Conservation (phyloP, 495 filamentous ascomycete species). For the Rhypophila decipiens region DNA sequence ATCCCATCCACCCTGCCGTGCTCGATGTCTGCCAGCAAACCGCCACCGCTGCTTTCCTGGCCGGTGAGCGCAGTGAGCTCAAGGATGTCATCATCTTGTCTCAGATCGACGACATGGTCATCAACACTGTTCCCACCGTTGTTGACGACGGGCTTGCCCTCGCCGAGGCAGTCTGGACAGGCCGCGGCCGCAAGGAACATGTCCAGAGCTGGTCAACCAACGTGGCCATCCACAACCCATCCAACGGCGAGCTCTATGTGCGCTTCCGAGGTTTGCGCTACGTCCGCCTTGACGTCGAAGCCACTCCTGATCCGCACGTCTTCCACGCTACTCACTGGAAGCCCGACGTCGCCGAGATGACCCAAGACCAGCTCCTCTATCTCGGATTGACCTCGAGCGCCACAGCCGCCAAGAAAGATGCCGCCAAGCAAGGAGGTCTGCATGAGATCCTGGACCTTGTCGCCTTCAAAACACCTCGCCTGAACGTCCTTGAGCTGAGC, state of each 20-base stretch:
- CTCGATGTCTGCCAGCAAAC: slow-evolving; percentile 34
- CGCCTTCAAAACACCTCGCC: slow-evolving; percentile 22
- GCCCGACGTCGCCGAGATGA: slow-evolving; percentile 21
- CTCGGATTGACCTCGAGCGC: background rate
- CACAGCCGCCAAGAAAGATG: background rate
- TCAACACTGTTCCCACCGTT: background rate
- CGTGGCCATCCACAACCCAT: slow-evolving; percentile 12
- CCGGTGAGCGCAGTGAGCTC: slow-evolving; percentile 7
- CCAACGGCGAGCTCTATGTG: slow-evolving; percentile 12
- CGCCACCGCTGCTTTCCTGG: slow-evolving; percentile 7
- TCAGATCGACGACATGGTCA: background rate
- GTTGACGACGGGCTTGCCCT: background rate
- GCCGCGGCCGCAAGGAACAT: background rate
- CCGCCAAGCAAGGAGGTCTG: background rate
- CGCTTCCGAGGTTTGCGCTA: slow-evolving; percentile 9
- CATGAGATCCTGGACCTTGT: slow-evolving; percentile 16
- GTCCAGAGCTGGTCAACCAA: background rate
- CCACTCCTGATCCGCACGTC: slow-evolving; percentile 4
- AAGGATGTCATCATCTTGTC: background rate
- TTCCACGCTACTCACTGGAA: slow-evolving; percentile 17
- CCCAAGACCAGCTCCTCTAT: slow-evolving; percentile 8
- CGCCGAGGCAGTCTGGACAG: background rate
- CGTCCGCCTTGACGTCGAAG: slow-evolving; percentile 1
- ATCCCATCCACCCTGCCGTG: slow-evolving; percentile 34
- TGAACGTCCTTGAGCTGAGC: slow-evolving; percentile 22